Base-by-base conservation (phyloP, 371 early-diverging fungal species). In the Mucor velutinosus region DNA sequence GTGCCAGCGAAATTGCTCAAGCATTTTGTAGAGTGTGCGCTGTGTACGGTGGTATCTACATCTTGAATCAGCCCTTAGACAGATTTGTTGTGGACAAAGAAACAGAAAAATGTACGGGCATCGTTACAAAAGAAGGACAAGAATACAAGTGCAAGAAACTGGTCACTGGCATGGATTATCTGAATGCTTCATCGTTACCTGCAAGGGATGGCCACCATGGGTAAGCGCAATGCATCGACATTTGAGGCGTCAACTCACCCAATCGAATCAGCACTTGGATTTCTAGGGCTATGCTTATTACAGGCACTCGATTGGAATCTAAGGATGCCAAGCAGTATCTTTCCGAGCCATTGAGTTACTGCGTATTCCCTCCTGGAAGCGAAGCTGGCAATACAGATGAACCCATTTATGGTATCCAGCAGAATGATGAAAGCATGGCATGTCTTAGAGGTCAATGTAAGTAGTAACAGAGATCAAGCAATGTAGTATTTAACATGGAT, bases 11-110 rank as follows among this genome's bases (percentile, higher is more conserved):
- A 77, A 84, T 96, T 15, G 86, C 93, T 0, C 98, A 98, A 77
- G 92, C 95, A 1, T 97, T 97, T 75, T 96, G 96, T 23, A 91
- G 93, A 69, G 79, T 90, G 6, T 92, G 92, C 57, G 97, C 97
- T 14, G 97, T 97, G 0, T 90, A 91, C 70, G 96, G 96, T 37
- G 96, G 97, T 23, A 88, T 89, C 7, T 97, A 95, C 74, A 92
- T 97, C 61, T 79, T 97, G 21, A 82, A 86, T 29, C 84, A 86
- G 29, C 72, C 69, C 4, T 51, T 88, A 11, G 69, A 82, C 0
- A 67, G 70, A 37, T 83, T 77, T 49, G 51, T 70, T 25, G 61
- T 84, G 15, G 77, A 83, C 47, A 71, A 74, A 39, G 58, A 60
- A 17, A 71, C 76, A 7, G 78, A 78, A 35, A 62, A 75, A 30